Evolutionary conservation across 768 basidiomycete genomes (phyloP), one percentile per base, ranked within the genome.

Genomic region (Coprinopsis cinerea): DNA sequence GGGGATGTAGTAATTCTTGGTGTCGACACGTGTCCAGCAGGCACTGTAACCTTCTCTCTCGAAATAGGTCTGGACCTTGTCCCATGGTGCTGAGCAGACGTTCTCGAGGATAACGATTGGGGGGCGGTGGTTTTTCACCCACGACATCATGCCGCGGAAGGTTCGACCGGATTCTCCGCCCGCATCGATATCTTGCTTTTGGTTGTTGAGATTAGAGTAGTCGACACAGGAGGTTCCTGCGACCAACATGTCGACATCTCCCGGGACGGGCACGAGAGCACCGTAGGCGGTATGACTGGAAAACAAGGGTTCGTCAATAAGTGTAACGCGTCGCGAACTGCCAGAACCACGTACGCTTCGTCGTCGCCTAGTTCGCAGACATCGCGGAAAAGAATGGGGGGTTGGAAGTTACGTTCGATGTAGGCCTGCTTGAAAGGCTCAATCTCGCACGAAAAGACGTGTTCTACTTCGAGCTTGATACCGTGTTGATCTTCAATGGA

Each of bases 381-480:
- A 62, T 97, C 94, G 42, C 94, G 82, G 65, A 96, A 97, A 27
- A 97, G 73, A 23, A 95, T 66, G 11, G 93, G 92, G 20, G 94
- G 94, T 34, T 85, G 80, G 62, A 97, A 97, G 65, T 97, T 97
- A 26, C 94, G 78, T 62, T 97, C 94, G 54, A 97, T 97, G 61
- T 97, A 96, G 0, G 93, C 94, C 62, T 94, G 93, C 67, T 96
- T 94, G 76, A 92, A 95, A 2, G 93, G 92, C 61, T 93, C 93
- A 49, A 96, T 95, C 68, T 96, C 92, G 66, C 92, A 96, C 1
- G 92, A 95, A 68, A 96, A 95, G 37, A 94, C 90, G 66, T 96
- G 93, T 64, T 94, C 88, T 45, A 92, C 73, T 22, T 85, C 77
- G 49, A 96, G 67, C 1, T 75, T 69, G 46, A 85, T 57, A 2